These are phyloP conservation scores for Aureobasidium sp. DNA, from an alignment of 2,329 filamentous ascomycete species.

Conservation along the genomic window DNA sequence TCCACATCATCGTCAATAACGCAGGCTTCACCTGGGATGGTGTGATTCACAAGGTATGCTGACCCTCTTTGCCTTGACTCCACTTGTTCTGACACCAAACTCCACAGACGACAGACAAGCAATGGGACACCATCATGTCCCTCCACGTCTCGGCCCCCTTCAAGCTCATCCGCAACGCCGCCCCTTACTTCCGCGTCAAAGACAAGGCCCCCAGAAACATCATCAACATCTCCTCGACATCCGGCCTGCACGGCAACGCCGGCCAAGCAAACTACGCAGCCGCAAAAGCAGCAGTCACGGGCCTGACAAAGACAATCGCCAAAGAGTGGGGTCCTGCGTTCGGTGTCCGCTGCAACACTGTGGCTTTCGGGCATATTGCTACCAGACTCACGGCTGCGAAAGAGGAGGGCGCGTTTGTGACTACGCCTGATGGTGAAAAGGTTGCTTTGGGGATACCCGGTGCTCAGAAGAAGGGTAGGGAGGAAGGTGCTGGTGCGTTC, in stretches of 20 bases:
- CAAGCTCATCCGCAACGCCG: constrained; percentile 70
- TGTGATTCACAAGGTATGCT: constrained; percentile 68
- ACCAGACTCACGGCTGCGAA: constrained; percentile 78
- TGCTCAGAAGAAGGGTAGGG: constrained; percentile 45
- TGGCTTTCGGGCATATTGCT: constrained; percentile 76
- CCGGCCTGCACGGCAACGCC: constrained; percentile 76
- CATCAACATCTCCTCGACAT: constrained; percentile 78
- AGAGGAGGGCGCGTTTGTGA: constrained; percentile 74
- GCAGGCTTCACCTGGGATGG: constrained; percentile 91
- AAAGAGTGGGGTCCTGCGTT: constrained; percentile 85
- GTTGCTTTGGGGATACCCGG: constrained; percentile 67
- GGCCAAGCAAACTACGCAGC: constrained; percentile 87
- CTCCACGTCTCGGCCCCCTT: constrained; percentile 83
- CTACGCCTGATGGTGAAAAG: constrained; percentile 67
- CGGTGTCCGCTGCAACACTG: constrained; percentile 73
- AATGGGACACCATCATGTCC: constrained; percentile 82
- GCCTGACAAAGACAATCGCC: constrained; percentile 80
- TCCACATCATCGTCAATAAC: constrained; percentile 88
- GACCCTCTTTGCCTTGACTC: too few species aligned
- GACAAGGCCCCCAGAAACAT: constrained; percentile 73
- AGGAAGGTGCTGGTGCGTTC: constrained; percentile 34
- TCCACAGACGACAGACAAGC: constrained; percentile 68
- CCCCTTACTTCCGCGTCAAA: constrained; percentile 80
- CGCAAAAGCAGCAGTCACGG: constrained; percentile 76
- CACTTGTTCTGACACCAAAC: neutral